Evolutionary conservation across 2,329 filamentous ascomycete genomes (phyloP).

Genomic region (Scorias spongiosa): DNA sequence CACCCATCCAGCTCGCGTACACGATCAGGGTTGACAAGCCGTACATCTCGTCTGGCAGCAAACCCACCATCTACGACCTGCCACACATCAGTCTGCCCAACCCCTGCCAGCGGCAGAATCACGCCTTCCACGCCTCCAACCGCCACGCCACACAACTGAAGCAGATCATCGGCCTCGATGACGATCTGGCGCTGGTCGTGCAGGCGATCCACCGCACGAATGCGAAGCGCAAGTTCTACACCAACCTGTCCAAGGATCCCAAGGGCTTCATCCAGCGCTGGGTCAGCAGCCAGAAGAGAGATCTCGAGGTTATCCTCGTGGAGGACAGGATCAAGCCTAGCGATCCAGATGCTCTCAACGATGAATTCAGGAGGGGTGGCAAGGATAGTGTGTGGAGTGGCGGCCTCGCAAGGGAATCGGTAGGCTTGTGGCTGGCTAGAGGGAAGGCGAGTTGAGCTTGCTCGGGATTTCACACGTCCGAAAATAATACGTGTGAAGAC

Average conservation of each 20-base stretch:
- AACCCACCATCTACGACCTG: constrained; percentile 79
- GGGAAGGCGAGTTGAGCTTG: background rate
- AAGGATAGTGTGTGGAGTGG: constrained; percentile 48
- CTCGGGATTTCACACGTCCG: no score
- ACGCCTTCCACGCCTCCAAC: constrained; percentile 23
- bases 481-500: no score
- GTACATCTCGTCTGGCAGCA: constrained; percentile 43
- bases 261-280: constrained; percentile 72
- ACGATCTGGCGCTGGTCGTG: constrained; percentile 68
- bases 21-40: constrained; percentile 74
- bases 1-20: constrained; percentile 72
- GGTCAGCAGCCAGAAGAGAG: constrained; percentile 80
- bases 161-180: constrained; percentile 63
- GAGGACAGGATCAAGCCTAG: constrained; percentile 50
- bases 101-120: constrained; percentile 56
- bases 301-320: constrained; percentile 75
- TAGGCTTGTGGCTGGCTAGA: constrained; percentile 39
- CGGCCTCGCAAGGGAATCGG: constrained; percentile 45
- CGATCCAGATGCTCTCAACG: constrained; percentile 37
- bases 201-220: constrained; percentile 75
- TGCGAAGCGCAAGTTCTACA: constrained; percentile 80
- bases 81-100: constrained; percentile 65
- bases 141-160: constrained; percentile 50
- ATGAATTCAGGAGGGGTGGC: constrained; percentile 54
- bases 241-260: constrained; percentile 63